Percentiles rank a stretch among this genome's conserved stretches.
Conservation (phyloP, 1,284 basidiomycete genomes). For the Naganishia cerealis region DNA sequence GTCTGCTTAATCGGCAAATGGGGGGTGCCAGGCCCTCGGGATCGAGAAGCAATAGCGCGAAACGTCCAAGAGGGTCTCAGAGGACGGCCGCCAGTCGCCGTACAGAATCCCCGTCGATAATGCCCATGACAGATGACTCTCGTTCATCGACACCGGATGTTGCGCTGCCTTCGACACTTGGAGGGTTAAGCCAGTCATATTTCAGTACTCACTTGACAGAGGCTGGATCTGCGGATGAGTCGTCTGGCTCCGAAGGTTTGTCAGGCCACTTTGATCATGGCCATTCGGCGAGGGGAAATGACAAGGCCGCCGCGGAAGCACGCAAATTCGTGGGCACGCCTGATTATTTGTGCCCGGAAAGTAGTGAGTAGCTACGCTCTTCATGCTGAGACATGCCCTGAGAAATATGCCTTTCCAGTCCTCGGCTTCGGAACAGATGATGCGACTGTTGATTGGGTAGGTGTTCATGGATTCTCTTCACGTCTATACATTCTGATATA, state of each 20-base stretch:
- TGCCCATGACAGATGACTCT: slow-evolving; percentile 63
- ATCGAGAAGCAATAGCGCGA: slow-evolving; percentile 49
- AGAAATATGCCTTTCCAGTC: slow-evolving; percentile 53
- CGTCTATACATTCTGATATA: background rate
- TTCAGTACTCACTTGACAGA: slow-evolving; percentile 57
- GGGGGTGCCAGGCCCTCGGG: slow-evolving; percentile 64
- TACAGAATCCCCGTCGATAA: slow-evolving; percentile 18
- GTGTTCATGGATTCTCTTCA: slow-evolving; percentile 41
- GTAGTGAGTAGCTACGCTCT: slow-evolving; percentile 55
- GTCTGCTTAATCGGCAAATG: slow-evolving; percentile 93
- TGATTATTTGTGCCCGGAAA: slow-evolving; percentile 94
- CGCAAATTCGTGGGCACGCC: slow-evolving; percentile 95
- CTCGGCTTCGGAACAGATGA: slow-evolving; percentile 94
- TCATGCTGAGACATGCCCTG: slow-evolving; percentile 14
- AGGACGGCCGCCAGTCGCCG: background rate
- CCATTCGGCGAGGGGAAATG: slow-evolving; percentile 7
- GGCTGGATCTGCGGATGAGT: slow-evolving; percentile 66
- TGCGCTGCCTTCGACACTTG: slow-evolving; percentile 54
- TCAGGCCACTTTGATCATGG: slow-evolving; percentile 18
- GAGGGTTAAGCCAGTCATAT: slow-evolving; percentile 67
- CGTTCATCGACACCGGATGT: slow-evolving; percentile 54
- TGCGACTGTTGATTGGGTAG: slow-evolving; percentile 92
- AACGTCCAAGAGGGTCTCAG: slow-evolving; percentile 29
- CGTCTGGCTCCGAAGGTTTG: slow-evolving; percentile 75
- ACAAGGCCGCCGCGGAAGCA: slow-evolving; percentile 67